phyloP scores from a whole-genome alignment of 1,284 basidiomycete species.

The Ceratobasidium sp. region DNA sequence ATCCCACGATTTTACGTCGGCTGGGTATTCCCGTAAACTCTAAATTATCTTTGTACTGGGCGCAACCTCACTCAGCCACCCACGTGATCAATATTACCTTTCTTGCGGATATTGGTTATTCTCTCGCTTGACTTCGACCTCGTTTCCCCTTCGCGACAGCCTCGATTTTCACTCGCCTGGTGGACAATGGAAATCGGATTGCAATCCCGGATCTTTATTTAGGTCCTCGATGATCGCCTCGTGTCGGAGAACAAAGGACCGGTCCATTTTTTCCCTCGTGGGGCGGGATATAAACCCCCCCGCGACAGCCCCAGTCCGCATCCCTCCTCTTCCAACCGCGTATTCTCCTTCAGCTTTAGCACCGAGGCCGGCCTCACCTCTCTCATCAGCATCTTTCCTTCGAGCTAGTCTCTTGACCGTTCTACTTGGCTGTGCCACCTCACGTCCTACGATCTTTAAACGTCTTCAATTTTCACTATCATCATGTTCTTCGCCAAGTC shows the following conservation, averaged over 20 bases:
- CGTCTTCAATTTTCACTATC: constrained; percentile 22
- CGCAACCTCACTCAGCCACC: background rate
- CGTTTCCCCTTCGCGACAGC: constrained; percentile 8
- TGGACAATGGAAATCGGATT: too few relatives aligned
- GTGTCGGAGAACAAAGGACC: constrained; percentile 31
- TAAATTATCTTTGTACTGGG: too few relatives aligned
- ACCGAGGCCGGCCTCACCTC: constrained; percentile 43
- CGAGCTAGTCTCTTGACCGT: constrained; percentile 42
- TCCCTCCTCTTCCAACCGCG: constrained; percentile 23
- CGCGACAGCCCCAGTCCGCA: background rate
- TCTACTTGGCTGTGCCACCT: constrained; percentile 40
- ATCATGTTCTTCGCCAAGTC: constrained; percentile 45
- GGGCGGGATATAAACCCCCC: constrained; percentile 27
- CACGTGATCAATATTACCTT: constrained; percentile 32
- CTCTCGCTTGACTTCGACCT: constrained; percentile 2
- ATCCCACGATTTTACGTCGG: too few relatives aligned
- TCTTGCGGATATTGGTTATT: constrained; percentile 5
- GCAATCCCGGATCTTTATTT: constrained; percentile 18
- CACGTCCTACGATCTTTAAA: constrained; percentile 18
- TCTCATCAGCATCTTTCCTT: constrained; percentile 41
- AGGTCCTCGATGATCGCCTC: constrained; percentile 27
- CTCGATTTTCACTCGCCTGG: too few relatives aligned
- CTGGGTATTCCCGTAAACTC: too few relatives aligned
- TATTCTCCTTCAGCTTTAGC: constrained; percentile 18
- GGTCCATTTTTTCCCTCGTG: background rate